A percentile compares a stretch with the other conserved stretches of the same genome.
Conservation (phyloP, 2,329 filamentous ascomycete genomes). For the Aspergillus pseudoviridinutans region DNA sequence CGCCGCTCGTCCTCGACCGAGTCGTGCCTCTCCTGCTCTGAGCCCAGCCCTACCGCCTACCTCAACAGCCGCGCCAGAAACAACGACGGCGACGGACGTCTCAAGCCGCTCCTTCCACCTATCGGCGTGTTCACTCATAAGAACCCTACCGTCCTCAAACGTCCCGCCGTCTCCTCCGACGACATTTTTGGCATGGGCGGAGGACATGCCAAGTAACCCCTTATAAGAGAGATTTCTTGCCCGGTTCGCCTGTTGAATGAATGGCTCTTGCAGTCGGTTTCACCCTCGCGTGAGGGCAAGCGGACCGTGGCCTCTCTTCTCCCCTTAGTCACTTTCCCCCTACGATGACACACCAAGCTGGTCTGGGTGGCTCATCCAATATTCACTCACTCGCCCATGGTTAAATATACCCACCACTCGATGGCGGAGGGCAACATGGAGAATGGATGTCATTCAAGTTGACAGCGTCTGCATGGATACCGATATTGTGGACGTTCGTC, state of each 20-base stretch:
- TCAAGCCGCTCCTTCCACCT: slow-evolving; percentile 5
- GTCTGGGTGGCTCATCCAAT: background rate
- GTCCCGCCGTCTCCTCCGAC: slow-evolving; percentile 11
- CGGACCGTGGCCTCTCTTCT: background rate
- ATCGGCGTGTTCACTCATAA: slow-evolving; percentile 9
- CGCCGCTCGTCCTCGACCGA: slow-evolving; percentile 12
- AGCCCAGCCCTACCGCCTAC: slow-evolving; percentile 12
- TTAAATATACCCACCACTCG: background rate
- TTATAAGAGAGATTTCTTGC: background rate
- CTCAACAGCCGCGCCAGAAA: slow-evolving; percentile 5
- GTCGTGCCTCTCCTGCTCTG: slow-evolving; percentile 14
- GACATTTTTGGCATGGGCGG: slow-evolving; percentile 6
- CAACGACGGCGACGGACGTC: slow-evolving; percentile 1
- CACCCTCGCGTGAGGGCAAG: background rate
- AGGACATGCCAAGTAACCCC: slow-evolving; percentile 2
- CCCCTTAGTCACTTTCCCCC: background rate
- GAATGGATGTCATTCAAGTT: background rate
- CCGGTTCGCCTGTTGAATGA: background rate
- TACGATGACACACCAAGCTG: background rate
- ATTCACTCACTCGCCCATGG: background rate
- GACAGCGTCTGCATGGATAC: background rate
- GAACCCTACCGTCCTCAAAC: slow-evolving; percentile 6
- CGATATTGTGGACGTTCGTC: background rate
- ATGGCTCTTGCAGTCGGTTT: background rate
- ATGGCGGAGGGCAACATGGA: background rate